These are phyloP conservation scores for Mycena chlorophos DNA, from an alignment of 768 basidiomycete species.

Conservation along the genomic window DNA sequence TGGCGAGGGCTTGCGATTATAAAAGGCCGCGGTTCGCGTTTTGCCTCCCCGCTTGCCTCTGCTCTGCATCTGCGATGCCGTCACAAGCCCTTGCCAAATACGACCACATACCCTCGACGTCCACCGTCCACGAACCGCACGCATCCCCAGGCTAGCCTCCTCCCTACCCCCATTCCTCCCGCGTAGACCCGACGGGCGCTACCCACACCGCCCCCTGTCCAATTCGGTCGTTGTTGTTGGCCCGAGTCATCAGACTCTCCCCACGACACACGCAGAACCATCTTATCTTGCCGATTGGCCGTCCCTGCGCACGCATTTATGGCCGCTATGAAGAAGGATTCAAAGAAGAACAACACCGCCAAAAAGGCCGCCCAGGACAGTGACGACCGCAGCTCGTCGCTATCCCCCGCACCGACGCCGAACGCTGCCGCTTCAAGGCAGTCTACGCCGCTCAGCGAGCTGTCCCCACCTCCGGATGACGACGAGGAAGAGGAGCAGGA, in stretches of 20 bases:
- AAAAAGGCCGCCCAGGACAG: slow-evolving; percentile 29
- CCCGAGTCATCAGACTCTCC: slow-evolving; percentile 28
- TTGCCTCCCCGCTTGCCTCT: background rate
- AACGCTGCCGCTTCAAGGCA: slow-evolving; percentile 45
- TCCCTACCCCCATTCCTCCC: background rate
- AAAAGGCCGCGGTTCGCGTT: background rate
- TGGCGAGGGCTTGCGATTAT: background rate
- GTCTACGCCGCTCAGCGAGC: slow-evolving; percentile 76
- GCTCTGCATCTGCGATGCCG: no score
- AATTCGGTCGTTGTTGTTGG: background rate
- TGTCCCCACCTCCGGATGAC: slow-evolving; percentile 65
- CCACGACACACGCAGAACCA: slow-evolving; percentile 37
- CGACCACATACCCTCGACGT: no score
- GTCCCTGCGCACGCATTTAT: slow-evolving; percentile 21
- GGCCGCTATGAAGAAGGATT: slow-evolving; percentile 6
- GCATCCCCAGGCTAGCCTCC: no score
- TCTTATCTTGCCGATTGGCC: slow-evolving; percentile 42
- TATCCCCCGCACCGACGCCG: slow-evolving; percentile 52
- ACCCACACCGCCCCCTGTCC: background rate
- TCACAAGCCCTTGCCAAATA: no score
- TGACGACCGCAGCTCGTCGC: slow-evolving; percentile 53
- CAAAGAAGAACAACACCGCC: slow-evolving; percentile 21
- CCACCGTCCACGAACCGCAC: no score
- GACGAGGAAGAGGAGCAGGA: slow-evolving; percentile 47
- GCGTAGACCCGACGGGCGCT: background rate